Evolutionary conservation across 345 rosid species (phyloP).

Genomic region (Citrus trifoliata): DNA sequence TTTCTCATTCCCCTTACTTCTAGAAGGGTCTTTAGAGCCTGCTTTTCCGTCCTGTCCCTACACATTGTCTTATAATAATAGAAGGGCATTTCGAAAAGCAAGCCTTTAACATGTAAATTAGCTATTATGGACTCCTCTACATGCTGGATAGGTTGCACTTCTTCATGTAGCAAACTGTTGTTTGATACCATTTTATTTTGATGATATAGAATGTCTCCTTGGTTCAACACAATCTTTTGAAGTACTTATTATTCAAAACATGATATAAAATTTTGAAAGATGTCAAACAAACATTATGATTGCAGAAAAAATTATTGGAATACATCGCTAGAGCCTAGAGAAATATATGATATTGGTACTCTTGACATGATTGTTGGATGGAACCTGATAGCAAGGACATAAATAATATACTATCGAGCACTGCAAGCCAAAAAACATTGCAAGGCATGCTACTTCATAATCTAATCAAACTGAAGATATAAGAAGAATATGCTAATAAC

Average conservation of each 20-base stretch:
- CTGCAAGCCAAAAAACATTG: not conserved
- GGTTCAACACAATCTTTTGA: not conserved
- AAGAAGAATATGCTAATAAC: not conserved
- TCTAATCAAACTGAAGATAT: not conserved
- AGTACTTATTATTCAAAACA: too few relatives aligned
- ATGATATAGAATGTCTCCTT: not conserved
- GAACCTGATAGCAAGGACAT: not conserved
- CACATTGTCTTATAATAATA: too few relatives aligned
- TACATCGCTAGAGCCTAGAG: not conserved
- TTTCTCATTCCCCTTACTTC: not conserved
- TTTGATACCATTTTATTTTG: not conserved
- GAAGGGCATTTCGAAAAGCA: not conserved
- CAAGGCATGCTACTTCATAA: not conserved
- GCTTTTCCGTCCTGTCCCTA: too few relatives aligned
- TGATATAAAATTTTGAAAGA: not conserved
- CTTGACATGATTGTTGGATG: not conserved
- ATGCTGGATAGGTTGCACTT: not conserved
- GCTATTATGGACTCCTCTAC: not conserved
- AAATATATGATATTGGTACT: not conserved
- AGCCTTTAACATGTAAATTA: not conserved
- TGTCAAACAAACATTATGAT: not conserved
- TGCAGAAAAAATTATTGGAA: not conserved
- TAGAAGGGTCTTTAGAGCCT: not conserved
- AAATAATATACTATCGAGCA: not conserved
- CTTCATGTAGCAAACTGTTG: not conserved